Percentiles rank a stretch among this genome's conserved stretches.
phyloP scores from a whole-genome alignment of 1,139 yeast genomes.

The Hansenula lynferdii region DNA sequence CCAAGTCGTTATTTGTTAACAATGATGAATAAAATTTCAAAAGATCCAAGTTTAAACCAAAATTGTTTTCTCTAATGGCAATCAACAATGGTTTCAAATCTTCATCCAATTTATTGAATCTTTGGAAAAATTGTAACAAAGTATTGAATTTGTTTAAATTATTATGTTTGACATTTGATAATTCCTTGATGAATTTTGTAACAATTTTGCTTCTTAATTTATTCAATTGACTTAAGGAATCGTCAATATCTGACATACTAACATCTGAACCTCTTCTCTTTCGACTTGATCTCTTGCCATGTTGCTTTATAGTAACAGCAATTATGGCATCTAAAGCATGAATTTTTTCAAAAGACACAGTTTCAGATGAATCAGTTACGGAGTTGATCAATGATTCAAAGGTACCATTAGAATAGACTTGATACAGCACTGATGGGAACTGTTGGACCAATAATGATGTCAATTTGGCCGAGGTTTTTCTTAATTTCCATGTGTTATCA shows the following conservation, averaged over 20 bases:
- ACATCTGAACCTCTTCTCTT: constrained; percentile 30
- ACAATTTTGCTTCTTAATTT: constrained; percentile 17
- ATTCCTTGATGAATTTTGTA: constrained; percentile 16
- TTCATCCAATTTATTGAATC: constrained; percentile 15
- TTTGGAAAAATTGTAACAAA: constrained; percentile 20
- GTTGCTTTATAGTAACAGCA: constrained; percentile 23
- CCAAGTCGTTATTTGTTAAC: constrained; percentile 23
- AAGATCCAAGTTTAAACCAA: constrained; percentile 25
- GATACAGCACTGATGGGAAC: constrained; percentile 26
- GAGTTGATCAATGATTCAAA: constrained; percentile 26
- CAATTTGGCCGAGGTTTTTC: constrained; percentile 50
- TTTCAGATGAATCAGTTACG: constrained; percentile 32
- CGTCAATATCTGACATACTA: constrained; percentile 24
- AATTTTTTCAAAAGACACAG: constrained; percentile 32
- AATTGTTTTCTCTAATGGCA: constrained; percentile 20
- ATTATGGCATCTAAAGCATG: constrained; percentile 25
- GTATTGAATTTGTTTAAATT: constrained; percentile 18
- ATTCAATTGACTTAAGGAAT: constrained; percentile 15
- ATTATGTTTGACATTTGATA: constrained; percentile 15
- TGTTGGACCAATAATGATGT: constrained; percentile 34
- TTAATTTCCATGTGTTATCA: constrained; percentile 68
- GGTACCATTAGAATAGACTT: constrained; percentile 18
- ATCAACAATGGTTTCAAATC: constrained; percentile 16
- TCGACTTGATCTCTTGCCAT: constrained; percentile 19
- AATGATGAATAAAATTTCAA: constrained; percentile 28